These are phyloP conservation scores for Solanum corneliomulleri DNA, from an alignment of 257 asterid species.

Conservation along the genomic window DNA sequence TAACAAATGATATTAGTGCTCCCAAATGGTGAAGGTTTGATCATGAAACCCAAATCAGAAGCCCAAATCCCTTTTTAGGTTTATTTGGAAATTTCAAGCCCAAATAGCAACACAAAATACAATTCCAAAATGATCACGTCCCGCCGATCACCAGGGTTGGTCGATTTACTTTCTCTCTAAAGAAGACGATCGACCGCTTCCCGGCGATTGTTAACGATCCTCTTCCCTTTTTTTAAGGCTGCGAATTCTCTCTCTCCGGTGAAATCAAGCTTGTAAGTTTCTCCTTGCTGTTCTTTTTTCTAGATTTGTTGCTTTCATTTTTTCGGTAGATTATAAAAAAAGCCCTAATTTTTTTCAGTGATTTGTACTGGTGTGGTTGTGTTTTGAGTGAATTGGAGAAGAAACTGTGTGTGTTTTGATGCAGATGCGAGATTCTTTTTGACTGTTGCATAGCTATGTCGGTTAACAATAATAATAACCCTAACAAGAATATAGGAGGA, in stretches of 20 bases:
- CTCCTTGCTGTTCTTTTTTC: not conserved
- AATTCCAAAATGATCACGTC: not conserved
- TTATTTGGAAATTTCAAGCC: not conserved
- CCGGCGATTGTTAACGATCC: not conserved
- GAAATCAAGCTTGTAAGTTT: not conserved
- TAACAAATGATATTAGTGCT: not conserved
- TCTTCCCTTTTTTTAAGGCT: not conserved
- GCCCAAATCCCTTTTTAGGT: not conserved
- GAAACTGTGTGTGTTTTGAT: not conserved
- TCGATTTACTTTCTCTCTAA: not conserved
- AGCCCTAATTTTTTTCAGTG: not conserved
- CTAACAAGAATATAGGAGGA: slow-evolving; percentile 54
- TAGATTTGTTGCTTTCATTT: not conserved
- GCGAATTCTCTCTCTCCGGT: not conserved
- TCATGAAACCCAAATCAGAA: not conserved
- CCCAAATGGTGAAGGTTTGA: not conserved
- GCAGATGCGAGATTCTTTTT: not conserved
- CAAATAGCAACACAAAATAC: not conserved
- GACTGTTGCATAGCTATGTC: slow-evolving; percentile 38
- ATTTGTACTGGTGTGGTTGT: not conserved
- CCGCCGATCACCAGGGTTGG: not conserved
- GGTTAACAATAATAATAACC: slow-evolving; percentile 64
- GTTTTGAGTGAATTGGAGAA: not conserved
- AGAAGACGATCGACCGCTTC: not conserved
- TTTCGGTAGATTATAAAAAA: not conserved